Evolutionary conservation across 202 grass and related monocot genomes (phyloP), one percentile per base, ranked within the genome.

Genomic region (Carex arenaria): DNA sequence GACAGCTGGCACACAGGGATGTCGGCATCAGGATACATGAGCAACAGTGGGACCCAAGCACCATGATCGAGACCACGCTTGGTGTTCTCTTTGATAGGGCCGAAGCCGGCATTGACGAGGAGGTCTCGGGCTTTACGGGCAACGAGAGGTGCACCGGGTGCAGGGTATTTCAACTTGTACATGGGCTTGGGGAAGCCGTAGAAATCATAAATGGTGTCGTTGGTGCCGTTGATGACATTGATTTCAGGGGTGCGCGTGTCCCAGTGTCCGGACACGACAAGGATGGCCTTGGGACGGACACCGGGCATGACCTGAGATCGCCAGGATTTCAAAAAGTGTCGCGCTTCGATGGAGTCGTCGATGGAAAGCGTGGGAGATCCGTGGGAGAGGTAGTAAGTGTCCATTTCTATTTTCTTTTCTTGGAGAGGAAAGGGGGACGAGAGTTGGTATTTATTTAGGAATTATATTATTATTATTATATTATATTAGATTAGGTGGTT

Each of bases 131-230:
- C 87, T n/a, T 65, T 82, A 43, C 18, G 49, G 8, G 87, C 87
- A 7, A 85, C 7, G 3, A 20, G 1, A 3, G 87, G 84, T 30
- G 87, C 80, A 6, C 87, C 87, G 15, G 87, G 84, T 7, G 84
- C 87, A 34, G 84, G 87, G 38, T 86, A 86, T 72, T 89, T 86
- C 18, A 89, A 28, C 34, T 85, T 19, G 57, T 89, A 89, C 83
- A 89, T 83, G 38, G 61, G 54, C 15, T 79, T 64, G 26, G 87
- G 87, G 84, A 89, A 89, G 4, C 84, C 84, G 6, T 83, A 85
- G 84, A 89, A 89, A 65, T 89, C 87, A 31, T 89, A 73, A 64
- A 89, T 89, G 79, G 87, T 89, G 52, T 83, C 55, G 72, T n/a
- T 61, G 43, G 62, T 7, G 10, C 84, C 87, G 8, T 55, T 17